Evolutionary conservation across 1,139 yeast species (phyloP).

Genomic region (Candida buenavistaensis): DNA sequence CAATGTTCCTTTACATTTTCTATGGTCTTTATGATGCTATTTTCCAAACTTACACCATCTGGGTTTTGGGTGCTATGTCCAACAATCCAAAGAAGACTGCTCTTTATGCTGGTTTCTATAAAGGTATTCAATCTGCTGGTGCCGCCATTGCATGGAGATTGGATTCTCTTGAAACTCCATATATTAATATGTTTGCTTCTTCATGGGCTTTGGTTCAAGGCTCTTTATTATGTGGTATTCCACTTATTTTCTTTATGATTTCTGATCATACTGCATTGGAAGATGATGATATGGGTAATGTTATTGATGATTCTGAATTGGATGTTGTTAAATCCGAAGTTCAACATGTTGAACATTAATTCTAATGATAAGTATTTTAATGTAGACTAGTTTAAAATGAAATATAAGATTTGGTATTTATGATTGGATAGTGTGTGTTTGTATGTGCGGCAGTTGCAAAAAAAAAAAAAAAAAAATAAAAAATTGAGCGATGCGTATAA

Average conservation of each 20-base stretch:
- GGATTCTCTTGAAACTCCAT: slow-evolving; percentile 45
- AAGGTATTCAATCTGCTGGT: slow-evolving; percentile 64
- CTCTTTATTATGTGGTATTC: slow-evolving; percentile 43
- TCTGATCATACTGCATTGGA: slow-evolving; percentile 46
- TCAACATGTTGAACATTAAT: slow-evolving; percentile 13
- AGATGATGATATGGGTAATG: slow-evolving; percentile 33
- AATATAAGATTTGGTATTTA: too few species aligned
- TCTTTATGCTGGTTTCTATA: slow-evolving; percentile 61
- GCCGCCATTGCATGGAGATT: slow-evolving; percentile 64
- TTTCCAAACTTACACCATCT: slow-evolving; percentile 56
- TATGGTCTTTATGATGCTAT: slow-evolving; percentile 60
- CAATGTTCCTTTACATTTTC: slow-evolving; percentile 60
- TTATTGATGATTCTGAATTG: slow-evolving; percentile 28
- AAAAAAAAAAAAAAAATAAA: too few species aligned
- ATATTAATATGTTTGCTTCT: slow-evolving; percentile 48
- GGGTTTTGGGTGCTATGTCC: slow-evolving; percentile 59
- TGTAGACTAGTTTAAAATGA: too few species aligned
- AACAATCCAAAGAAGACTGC: slow-evolving; percentile 58
- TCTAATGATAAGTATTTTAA: slow-evolving; percentile 21
- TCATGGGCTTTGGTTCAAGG: slow-evolving; percentile 60
- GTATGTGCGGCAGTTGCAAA: too few species aligned
- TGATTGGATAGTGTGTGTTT: too few species aligned
- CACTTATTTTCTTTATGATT: slow-evolving; percentile 41
- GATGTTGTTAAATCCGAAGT: slow-evolving; percentile 21
- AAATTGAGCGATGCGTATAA: too few species aligned